phyloP scores from a whole-genome alignment of 805 yeast genomes.

The Komagataella pastoris region DNA sequence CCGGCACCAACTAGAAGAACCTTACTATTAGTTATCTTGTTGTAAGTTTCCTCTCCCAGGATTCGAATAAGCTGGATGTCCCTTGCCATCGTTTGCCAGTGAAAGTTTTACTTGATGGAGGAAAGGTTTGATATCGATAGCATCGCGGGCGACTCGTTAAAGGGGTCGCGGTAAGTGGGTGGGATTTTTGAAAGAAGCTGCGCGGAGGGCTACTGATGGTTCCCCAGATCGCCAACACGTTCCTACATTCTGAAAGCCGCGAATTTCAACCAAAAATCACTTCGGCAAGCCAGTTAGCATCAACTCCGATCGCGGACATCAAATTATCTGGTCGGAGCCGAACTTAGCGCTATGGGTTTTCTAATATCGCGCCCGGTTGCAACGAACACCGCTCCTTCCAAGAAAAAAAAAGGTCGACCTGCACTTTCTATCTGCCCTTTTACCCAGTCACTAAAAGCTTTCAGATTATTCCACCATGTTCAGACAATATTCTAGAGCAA shows the following conservation, averaged over 20 bases:
- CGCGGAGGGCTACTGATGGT: too few relatives aligned
- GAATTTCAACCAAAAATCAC: not conserved
- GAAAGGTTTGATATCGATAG: not conserved
- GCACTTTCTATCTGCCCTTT: not conserved
- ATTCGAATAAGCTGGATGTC: constrained; percentile 28
- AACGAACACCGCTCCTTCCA: not conserved
- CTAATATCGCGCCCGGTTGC: not conserved
- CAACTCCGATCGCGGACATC: not conserved
- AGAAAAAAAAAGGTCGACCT: not conserved
- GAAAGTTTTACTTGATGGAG: not conserved
- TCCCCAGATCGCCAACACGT: not conserved
- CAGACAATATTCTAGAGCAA: not conserved
- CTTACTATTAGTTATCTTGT: constrained; percentile 25
- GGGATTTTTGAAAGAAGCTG: too few relatives aligned
- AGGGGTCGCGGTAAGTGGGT: too few relatives aligned
- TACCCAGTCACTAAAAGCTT: not conserved
- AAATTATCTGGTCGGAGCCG: not conserved
- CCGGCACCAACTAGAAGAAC: constrained; percentile 91
- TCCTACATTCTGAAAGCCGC: not conserved
- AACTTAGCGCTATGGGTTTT: not conserved
- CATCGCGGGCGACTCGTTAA: not conserved
- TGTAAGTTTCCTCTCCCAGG: constrained; percentile 24
- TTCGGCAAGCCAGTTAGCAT: not conserved
- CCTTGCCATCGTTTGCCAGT: constrained; percentile 8
- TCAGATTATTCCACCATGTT: not conserved